A percentile compares a stretch with the other conserved stretches of the same genome.
phyloP scores from a whole-genome alignment of 192 early-diverging fungal species.

The Phlyctochytrium bullatum region DNA sequence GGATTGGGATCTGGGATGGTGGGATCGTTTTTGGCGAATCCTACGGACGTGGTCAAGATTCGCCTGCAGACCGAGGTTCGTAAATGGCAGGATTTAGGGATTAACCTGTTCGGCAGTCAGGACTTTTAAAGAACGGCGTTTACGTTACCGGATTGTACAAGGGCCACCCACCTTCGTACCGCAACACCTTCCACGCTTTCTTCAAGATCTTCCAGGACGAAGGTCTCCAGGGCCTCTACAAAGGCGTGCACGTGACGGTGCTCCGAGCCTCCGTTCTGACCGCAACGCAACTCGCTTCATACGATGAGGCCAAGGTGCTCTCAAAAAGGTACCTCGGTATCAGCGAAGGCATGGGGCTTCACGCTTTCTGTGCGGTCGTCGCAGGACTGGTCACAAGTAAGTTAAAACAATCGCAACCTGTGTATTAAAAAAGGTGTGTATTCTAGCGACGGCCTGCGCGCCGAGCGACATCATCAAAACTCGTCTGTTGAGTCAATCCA shows the following conservation, averaged over 20 bases:
- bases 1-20: slow-evolving; percentile 15
- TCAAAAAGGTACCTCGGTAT: slow-evolving; percentile 31
- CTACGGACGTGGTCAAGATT: slow-evolving; percentile 30
- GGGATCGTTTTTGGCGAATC: slow-evolving; percentile 17
- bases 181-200: slow-evolving; percentile 22
- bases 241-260: slow-evolving; percentile 47
- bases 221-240: slow-evolving; percentile 28
- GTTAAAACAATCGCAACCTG: too few species aligned
- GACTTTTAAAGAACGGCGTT: slow-evolving; percentile 6
- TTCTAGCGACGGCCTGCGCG: slow-evolving; percentile 15
- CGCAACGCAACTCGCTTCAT: slow-evolving; percentile 47
- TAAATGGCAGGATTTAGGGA: too few species aligned
- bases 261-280: slow-evolving; percentile 47
- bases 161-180: slow-evolving; percentile 10
- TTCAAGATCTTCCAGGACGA: slow-evolving; percentile 15
- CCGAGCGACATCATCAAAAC: slow-evolving; percentile 17
- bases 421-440: too few species aligned
- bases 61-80: slow-evolving; percentile 18
- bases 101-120: too few species aligned
- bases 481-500: slow-evolving; percentile 9
- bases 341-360: slow-evolving; percentile 36
- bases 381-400: slow-evolving; percentile 25
- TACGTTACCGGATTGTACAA: slow-evolving; percentile 19
- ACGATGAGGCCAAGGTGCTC: slow-evolving; percentile 51
- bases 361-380: slow-evolving; percentile 37